Evolutionary conservation across 2,329 filamentous ascomycete species (phyloP).

Genomic region (Pseudonectria foliicola): DNA sequence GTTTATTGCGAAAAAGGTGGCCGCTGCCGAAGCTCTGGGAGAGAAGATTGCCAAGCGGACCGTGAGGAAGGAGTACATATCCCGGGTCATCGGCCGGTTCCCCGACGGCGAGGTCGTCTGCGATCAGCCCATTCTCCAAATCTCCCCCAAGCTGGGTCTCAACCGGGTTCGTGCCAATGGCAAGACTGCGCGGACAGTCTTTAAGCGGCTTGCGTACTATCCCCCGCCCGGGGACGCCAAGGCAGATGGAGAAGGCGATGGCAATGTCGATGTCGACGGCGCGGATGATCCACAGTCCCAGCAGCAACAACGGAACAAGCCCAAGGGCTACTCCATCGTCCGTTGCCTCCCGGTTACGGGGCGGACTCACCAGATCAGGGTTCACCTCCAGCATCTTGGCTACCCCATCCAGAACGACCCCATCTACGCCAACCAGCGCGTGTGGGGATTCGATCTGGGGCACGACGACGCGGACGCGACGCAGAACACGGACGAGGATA

Average conservation of each 20-base stretch:
- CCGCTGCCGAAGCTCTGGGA: slow-evolving; percentile 70
- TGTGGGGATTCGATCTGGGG: slow-evolving; percentile 80
- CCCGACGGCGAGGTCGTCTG: slow-evolving; percentile 87
- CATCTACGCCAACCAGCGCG: slow-evolving; percentile 90
- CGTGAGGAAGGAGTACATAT: slow-evolving; percentile 92
- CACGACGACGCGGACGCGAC: slow-evolving; percentile 56
- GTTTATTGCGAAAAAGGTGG: slow-evolving; percentile 87
- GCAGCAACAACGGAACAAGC: slow-evolving; percentile 39
- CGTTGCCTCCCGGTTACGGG: slow-evolving; percentile 90
- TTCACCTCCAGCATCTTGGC: slow-evolving; percentile 89
- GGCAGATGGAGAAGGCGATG: slow-evolving; percentile 21
- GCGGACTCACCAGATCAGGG: slow-evolving; percentile 87
- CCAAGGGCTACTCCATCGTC: slow-evolving; percentile 85
- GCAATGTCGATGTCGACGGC: slow-evolving; percentile 16
- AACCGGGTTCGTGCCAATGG: slow-evolving; percentile 93
- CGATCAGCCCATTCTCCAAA: slow-evolving; percentile 86
- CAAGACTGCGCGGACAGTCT: slow-evolving; percentile 83
- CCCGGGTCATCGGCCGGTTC: slow-evolving; percentile 83
- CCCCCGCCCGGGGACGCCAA: slow-evolving; percentile 39
- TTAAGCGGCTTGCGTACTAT: slow-evolving; percentile 89
- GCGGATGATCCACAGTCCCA: slow-evolving; percentile 11
- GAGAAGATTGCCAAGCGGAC: slow-evolving; percentile 71
- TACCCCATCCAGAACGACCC: slow-evolving; percentile 96
- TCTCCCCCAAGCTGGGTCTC: slow-evolving; percentile 89
- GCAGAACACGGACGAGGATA: slow-evolving; percentile 75